Conservation (phyloP, 2,329 filamentous ascomycete species). For the Diaporthe sp. region DNA sequence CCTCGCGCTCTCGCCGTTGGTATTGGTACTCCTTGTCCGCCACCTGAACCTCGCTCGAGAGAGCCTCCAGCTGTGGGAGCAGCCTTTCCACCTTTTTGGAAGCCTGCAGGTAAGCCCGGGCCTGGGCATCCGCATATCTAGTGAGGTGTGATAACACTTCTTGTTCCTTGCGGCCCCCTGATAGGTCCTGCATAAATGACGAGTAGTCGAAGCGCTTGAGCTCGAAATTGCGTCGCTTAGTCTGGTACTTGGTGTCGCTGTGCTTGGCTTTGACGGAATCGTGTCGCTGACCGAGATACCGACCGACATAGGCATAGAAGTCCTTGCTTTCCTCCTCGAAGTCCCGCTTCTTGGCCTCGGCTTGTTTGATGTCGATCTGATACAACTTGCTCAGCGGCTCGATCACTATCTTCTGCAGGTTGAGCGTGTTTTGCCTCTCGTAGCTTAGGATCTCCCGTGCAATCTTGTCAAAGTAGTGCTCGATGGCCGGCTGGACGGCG, state of each 20-base stretch:
- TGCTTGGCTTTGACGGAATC: conserved; percentile 98
- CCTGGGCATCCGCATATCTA: conserved; percentile 92
- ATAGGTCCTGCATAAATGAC: conserved; percentile 99
- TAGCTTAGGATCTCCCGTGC: conserved; percentile 90
- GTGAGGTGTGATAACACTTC: conserved; percentile 96
- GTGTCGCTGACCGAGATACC: conserved; percentile 95
- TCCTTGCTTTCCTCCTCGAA: conserved; percentile 99
- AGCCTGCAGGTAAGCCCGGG: conserved; percentile 83
- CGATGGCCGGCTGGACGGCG: conserved; percentile 95
- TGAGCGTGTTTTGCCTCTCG: conserved; percentile 85
- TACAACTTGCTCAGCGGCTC: conserved; percentile 94
- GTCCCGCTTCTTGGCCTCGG: conserved; percentile 95
- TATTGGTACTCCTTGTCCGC: conserved; percentile 98
- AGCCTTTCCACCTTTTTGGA: conserved; percentile 90
- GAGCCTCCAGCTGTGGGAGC: conserved; percentile 89
- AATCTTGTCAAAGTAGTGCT: conserved; percentile 98
- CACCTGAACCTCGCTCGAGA: conserved; percentile 89
- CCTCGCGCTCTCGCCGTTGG: conserved; percentile 93
- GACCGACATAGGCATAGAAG: conserved; percentile 95
- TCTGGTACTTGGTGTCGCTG: conserved; percentile 96
- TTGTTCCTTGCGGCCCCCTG: conserved; percentile 97
- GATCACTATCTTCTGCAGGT: conserved; percentile 93
- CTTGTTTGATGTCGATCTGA: conserved; percentile 96
- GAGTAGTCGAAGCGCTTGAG: conserved; percentile 99
- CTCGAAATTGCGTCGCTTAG: conserved; percentile 94